Evolutionary conservation across 306 rosid genomes (phyloP), one percentile per base, ranked within the genome.

Genomic region (Hippophae gyantsensis): DNA sequence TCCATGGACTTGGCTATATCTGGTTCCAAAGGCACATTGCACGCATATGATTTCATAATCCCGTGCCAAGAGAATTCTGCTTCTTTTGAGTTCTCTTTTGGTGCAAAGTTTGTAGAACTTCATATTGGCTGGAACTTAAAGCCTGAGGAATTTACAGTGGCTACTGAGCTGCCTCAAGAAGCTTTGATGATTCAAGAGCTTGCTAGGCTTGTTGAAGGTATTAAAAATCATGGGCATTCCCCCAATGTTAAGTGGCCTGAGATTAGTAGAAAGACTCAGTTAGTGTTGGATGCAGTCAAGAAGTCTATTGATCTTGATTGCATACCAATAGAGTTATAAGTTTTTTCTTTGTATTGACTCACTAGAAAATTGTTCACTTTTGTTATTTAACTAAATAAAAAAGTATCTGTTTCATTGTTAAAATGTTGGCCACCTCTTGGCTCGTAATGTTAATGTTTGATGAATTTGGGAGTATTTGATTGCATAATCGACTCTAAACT

Each of bases 151-250:
- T 76, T 82, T 68, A 71, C 50, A 43, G 84, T 79, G 58, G 67
- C 43, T 43, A 66, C 58, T 56, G 53, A 75, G 74, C 79, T 79
- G 58, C 90, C 90, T 9, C 97, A 89, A 61, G 97, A 89, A 57
- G 86, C 85, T 71, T 46, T 83, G 46, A 83, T 89, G 95, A 86
- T 89, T 25, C 74, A 78, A 72, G 89, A 83, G 67, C 65, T 85
- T 67, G 73, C 85, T 26, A 67, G 82, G 63, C 77, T 77, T 57
- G 80, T 62, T 54, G 54, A 52, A 12, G 78, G 68, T 44, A 76
- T 85, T 54, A 55, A 66, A 64, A 72, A 65, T 64, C 14, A 57
- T 25, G 78, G 82, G 13, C 62, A 58, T 49, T 8, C 8, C 7
- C 90, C 97, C 0, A 71, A 70, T 47, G 10, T 27, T 10, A 83